Evolutionary conservation across 345 rosid genomes (phyloP), one percentile per base, ranked within the genome.

Genomic region (Crucihimalaya himalaica): DNA sequence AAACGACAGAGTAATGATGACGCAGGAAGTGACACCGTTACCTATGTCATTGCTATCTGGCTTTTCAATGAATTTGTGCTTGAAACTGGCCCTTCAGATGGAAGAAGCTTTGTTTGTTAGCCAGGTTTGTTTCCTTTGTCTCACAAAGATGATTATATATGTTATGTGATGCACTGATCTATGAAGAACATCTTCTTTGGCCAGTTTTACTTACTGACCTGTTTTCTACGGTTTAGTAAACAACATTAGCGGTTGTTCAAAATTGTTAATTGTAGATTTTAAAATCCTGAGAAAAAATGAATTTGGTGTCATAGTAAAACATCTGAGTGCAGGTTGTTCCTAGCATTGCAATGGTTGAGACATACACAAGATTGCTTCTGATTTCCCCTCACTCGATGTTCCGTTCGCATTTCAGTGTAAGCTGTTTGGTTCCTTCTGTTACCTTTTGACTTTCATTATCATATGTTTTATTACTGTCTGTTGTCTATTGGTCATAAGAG

Each of bases 281-380:
- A 31, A 63, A 48, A 31, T 59, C 29, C 48, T 50, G 60, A 37
- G 67, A 19, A 18, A n/a, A 75, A 15, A 70, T 63, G 39, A 77
- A 21, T 15, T 48, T 70, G 47, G 16, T 69, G 59, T 68, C 40
- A 14, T 68, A 61, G 23, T 65, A 43, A 70, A 7, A 63, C 68
- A 66, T 70, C 68, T 72, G 28, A 61, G 20, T 81, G 85, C 87
- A 95, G 99, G 96, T 80, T 82, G 87, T 95, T 79, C 96, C 99
- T 48, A 95, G 92, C 84, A 89, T 95, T 71, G 98, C 99, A 65
- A 92, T 95, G 96, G 99, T 87, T 77, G 99, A 95, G 84, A 95
- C 98, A 58, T 95, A 95, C 82, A 85, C 88, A 59, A 86, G 99
- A 75, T 80, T 95, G 91, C 85, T 95, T 73, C 93, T 95, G 54